phyloP scores from a whole-genome alignment of 768 basidiomycete genomes.

The Kwoniella dejecticola region DNA sequence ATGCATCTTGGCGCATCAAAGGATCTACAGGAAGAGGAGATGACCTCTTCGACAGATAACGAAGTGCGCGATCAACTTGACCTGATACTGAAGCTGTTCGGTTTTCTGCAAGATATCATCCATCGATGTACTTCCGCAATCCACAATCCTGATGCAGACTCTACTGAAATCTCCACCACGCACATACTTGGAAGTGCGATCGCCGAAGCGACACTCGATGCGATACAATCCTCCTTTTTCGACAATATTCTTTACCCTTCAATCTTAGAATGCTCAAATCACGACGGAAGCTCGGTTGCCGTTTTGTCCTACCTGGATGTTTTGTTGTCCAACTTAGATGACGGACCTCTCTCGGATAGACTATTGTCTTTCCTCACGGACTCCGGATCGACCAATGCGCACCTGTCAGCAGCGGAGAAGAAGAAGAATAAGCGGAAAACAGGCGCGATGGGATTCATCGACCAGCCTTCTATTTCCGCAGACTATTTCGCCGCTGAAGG shows the following conservation, averaged over 20 bases:
- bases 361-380: constrained; percentile 35
- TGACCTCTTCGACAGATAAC: constrained; percentile 73
- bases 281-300: constrained; percentile 92
- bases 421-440: constrained; percentile 61
- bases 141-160: background rate
- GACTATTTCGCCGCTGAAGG: constrained; percentile 81
- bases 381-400: background rate
- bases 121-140: constrained; percentile 57
- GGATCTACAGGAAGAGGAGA: constrained; percentile 52
- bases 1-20: constrained; percentile 55
- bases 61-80: constrained; percentile 81
- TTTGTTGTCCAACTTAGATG: constrained; percentile 39
- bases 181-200: constrained; percentile 75
- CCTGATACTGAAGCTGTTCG: constrained; percentile 84
- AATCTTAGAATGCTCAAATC: constrained; percentile 85
- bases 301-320: constrained; percentile 94
- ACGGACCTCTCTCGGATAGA: constrained; percentile 36
- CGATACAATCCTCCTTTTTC: constrained; percentile 80
- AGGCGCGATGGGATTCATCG: constrained; percentile 85
- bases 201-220: constrained; percentile 77
- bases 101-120: constrained; percentile 88
- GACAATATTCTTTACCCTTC: constrained; percentile 92
- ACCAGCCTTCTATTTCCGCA: constrained; percentile 65
- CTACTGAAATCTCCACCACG: constrained; percentile 43
- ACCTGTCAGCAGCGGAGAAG: background rate